Evolutionary conservation across 139 green algal genomes (phyloP), one percentile per base, ranked within the genome.

Genomic region (Picochlorum sp.): DNA sequence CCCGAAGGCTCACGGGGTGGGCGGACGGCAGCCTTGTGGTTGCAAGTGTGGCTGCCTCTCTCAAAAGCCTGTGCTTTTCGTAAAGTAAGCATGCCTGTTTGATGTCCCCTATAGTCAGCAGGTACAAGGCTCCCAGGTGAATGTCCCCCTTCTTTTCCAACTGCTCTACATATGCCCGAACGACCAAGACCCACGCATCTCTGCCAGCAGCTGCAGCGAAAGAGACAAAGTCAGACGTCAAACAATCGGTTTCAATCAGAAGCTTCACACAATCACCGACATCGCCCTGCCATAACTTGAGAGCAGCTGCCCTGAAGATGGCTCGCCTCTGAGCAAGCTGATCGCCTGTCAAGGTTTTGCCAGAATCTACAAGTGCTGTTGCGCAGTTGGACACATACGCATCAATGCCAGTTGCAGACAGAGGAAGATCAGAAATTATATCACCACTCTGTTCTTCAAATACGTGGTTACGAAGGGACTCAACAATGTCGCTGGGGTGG

Each of bases 191-290:
- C 70, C 70, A 77, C 7, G 66, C 70, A 6, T 56, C 8, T 32
- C 49, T 58, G 50, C 68, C 70, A 30, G 68, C 70, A 2, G 68
- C 70, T n/a, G 70, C 70, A 10, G 67, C 51, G 37, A 75, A 46
- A 58, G 47, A 77, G 32, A 77, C 70, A 59, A 77, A 77, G 11
- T 77, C 70, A 6, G 68, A 58, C 3, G 68, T 77, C 6, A 77
- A 56, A 3, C 51, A 69, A 8, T 78, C 68, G 46, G 64, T 44
- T 15, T 61, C 44, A 23, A 77, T 44, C 23, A 77, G 49, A n/a
- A 56, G 3, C 20, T 69, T 38, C 18, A 77, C 21, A 15, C 67
- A 69, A 37, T 32, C 54, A 8, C 68, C 70, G 50, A 77, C 46
- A 23, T 77, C 70, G 16, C 70, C 66, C 1, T 49, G 20, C 57